Evolutionary conservation across 192 early-diverging fungal species (phyloP).

Genomic region (Diversispora eburnea): DNA sequence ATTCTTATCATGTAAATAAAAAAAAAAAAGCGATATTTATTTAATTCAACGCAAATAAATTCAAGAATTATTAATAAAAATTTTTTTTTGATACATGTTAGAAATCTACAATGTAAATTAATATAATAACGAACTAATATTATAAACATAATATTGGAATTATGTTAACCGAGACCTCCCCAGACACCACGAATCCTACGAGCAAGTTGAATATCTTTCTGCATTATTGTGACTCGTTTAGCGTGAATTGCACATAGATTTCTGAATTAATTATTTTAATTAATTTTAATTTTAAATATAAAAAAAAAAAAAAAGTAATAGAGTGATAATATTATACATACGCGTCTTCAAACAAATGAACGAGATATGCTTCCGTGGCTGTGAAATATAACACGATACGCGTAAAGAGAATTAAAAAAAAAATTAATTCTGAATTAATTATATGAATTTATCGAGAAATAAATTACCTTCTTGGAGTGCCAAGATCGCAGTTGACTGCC

Average conservation of each 20-base stretch:
- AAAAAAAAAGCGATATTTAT: no score
- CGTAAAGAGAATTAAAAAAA: neutral
- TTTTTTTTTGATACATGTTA: no score
- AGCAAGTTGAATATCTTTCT: slow-evolving; percentile 87
- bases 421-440: neutral
- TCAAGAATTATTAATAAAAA: no score
- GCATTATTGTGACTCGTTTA: slow-evolving; percentile 92
- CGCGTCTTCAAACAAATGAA: slow-evolving; percentile 88
- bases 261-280: slow-evolving; percentile 30
- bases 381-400: no score
- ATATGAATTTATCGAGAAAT: neutral
- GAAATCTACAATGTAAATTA: no score
- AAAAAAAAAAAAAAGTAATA: neutral
- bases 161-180: slow-evolving; percentile 58
- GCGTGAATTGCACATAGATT: slow-evolving; percentile 93
- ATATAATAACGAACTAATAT: no score
- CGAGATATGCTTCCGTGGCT: slow-evolving; percentile 75
- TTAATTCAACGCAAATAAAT: no score
- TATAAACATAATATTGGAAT: no score
- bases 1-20: no score
- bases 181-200: slow-evolving; percentile 82
- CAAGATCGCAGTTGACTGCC: slow-evolving; percentile 74
- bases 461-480: slow-evolving; percentile 64
- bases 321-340: slow-evolving; percentile 36
- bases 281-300: neutral